Conservation (phyloP, 1,139 yeast genomes). For the Insectozyma bohioensis region DNA sequence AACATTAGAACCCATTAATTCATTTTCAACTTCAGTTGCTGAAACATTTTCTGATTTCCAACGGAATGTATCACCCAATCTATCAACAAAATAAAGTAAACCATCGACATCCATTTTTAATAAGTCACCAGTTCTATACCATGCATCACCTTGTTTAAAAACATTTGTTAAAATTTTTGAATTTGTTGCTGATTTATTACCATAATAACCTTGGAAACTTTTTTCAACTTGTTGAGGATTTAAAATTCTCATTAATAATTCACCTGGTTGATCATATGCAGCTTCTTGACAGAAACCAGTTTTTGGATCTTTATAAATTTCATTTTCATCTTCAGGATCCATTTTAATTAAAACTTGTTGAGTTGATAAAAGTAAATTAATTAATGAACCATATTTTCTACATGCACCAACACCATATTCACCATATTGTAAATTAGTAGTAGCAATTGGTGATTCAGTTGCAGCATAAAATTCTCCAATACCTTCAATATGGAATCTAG, state of each 20-base stretch:
- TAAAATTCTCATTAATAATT: constrained; percentile 72
- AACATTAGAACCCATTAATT: constrained; percentile 51
- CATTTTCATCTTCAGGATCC: constrained; percentile 79
- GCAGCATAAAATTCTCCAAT: constrained; percentile 94
- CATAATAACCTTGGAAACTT: constrained; percentile 90
- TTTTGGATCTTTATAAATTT: constrained; percentile 65
- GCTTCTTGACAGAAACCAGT: constrained; percentile 57
- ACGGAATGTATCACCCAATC: constrained; percentile 94
- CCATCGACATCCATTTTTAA: constrained; percentile 69
- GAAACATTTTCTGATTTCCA: constrained; percentile 98
- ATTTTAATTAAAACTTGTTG: constrained; percentile 67
- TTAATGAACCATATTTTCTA: constrained; percentile 73
- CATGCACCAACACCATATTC: constrained; percentile 88
- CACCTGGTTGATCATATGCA: constrained; percentile 71
- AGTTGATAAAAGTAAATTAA: constrained; percentile 51
- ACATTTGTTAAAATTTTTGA: constrained; percentile 74
- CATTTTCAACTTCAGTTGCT: constrained; percentile 89
- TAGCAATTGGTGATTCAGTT: constrained; percentile 89
- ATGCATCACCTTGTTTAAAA: constrained; percentile 85
- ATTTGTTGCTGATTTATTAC: constrained; percentile 75
- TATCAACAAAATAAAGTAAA: constrained; percentile 79
- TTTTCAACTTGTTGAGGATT: constrained; percentile 61
- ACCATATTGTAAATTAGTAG: constrained; percentile 79
- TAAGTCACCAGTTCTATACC: constrained; percentile 88
- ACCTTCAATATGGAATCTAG: constrained; percentile 68